These are phyloP conservation scores for Fusarium papillatum DNA, from an alignment of 2,329 filamentous ascomycete genomes.

Conservation along the genomic window DNA sequence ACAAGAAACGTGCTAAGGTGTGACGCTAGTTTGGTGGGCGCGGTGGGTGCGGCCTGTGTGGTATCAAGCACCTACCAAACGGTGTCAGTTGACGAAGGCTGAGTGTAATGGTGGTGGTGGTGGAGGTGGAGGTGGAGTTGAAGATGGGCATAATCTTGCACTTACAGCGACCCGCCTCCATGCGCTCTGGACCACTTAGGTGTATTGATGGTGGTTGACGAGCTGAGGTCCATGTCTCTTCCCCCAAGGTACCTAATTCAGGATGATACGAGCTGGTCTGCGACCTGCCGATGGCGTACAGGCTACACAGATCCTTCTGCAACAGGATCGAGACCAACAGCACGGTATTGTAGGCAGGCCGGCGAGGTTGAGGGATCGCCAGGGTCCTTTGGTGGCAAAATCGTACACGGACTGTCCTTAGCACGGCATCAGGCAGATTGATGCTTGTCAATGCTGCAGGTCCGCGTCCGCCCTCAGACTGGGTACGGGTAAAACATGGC, in stretches of 20 bases:
- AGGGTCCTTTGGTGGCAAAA: slow-evolving; percentile 41
- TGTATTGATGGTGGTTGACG: slow-evolving; percentile 13
- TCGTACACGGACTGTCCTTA: slow-evolving; percentile 21
- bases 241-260: slow-evolving; percentile 11
- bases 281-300: slow-evolving; percentile 19
- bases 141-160: slow-evolving; percentile 30
- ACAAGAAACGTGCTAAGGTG: slow-evolving; percentile 25
- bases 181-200: slow-evolving; percentile 15
- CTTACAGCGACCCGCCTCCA: slow-evolving; percentile 32
- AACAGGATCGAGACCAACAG: slow-evolving; percentile 36
- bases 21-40: slow-evolving; percentile 32
- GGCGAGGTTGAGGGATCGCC: slow-evolving; percentile 36
- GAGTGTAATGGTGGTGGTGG: slow-evolving; percentile 14
- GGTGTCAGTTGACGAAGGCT: slow-evolving; percentile 42
- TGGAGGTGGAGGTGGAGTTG: slow-evolving; percentile 20
- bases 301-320: slow-evolving; percentile 26
- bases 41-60: slow-evolving; percentile 23
- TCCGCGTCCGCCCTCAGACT: slow-evolving; percentile 16
- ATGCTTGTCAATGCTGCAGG: slow-evolving; percentile 46
- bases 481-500: slow-evolving; percentile 17
- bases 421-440: slow-evolving; percentile 34
- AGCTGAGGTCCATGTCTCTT: slow-evolving; percentile 13
- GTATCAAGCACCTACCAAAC: slow-evolving; percentile 24
- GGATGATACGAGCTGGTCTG: slow-evolving; percentile 30
- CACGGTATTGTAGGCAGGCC: slow-evolving; percentile 26